Conservation (phyloP, 495 filamentous ascomycete genomes). For the Talaromyces proteolyticus region DNA sequence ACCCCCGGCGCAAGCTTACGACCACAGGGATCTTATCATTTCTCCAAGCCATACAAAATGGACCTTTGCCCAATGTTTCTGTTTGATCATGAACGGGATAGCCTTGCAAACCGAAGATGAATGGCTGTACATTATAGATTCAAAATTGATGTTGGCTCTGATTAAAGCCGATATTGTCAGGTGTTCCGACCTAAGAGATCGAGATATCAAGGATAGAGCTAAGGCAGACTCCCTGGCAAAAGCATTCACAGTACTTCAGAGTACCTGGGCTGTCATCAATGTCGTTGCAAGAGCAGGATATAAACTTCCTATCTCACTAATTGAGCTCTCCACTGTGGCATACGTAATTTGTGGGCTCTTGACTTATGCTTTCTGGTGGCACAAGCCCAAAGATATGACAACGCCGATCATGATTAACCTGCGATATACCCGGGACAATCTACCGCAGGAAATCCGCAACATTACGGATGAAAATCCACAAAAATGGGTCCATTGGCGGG, state of each 20-base stretch:
- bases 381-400: constrained; percentile 9
- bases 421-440: constrained; percentile 1
- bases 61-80: constrained; percentile 6
- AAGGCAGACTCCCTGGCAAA: constrained; percentile 12
- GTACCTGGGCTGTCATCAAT: constrained; percentile 5
- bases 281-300: constrained; percentile 8
- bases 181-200: constrained; percentile 1
- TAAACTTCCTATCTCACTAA: constrained; percentile 1
- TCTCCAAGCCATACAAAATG: neutral
- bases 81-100: constrained; percentile 4
- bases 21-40: neutral
- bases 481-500: neutral
- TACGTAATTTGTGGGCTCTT: constrained; percentile 1
- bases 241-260: constrained; percentile 9
- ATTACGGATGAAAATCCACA: neutral
- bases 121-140: constrained; percentile 6
- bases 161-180: constrained; percentile 7
- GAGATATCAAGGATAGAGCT: constrained; percentile 11
- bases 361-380: constrained; percentile 6
- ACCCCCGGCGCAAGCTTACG: neutral
- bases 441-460: neutral
- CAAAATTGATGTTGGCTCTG: neutral
- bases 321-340: neutral
- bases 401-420: constrained; percentile 6
- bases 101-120: constrained; percentile 7